Evolutionary conservation across 176 grass and related monocot species (phyloP).

Genomic region (Bromus sterilis): DNA sequence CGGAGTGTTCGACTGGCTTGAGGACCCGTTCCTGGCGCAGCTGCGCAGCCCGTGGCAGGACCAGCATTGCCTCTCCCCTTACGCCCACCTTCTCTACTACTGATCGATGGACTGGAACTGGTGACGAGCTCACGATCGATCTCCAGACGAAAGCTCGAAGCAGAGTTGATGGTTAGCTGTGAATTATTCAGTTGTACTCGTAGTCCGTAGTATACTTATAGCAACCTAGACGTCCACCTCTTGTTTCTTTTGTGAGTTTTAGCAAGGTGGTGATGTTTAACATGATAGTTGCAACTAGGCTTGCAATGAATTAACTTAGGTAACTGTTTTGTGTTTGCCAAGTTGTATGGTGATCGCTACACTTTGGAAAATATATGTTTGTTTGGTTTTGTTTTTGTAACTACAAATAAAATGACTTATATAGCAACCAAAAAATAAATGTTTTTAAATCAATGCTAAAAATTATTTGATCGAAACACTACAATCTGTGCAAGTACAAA

Average conservation of each 20-base stretch:
- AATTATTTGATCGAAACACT: no score
- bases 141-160: neutral
- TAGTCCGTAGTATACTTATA: no score
- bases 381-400: no score
- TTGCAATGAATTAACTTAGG: neutral
- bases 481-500: no score
- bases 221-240: neutral
- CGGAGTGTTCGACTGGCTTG: constrained; percentile 45
- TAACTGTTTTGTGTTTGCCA: neutral
- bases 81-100: constrained; percentile 45
- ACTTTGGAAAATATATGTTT: neutral
- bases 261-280: neutral
- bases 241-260: neutral
- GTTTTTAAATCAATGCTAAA: no score
- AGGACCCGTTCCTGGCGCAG: constrained; percentile 56
- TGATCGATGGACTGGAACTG: neutral
- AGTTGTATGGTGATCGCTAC: neutral
- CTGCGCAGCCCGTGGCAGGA: constrained; percentile 76
- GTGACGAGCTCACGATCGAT: neutral
- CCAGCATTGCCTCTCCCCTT: constrained; percentile 42
- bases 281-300: neutral
- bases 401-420: no score
- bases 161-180: neutral
- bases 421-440: no score
- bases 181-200: neutral